Evolutionary conservation across 2,329 filamentous ascomycete genomes (phyloP), one percentile per base, ranked within the genome.

Genomic region (Xylaria sp.): DNA sequence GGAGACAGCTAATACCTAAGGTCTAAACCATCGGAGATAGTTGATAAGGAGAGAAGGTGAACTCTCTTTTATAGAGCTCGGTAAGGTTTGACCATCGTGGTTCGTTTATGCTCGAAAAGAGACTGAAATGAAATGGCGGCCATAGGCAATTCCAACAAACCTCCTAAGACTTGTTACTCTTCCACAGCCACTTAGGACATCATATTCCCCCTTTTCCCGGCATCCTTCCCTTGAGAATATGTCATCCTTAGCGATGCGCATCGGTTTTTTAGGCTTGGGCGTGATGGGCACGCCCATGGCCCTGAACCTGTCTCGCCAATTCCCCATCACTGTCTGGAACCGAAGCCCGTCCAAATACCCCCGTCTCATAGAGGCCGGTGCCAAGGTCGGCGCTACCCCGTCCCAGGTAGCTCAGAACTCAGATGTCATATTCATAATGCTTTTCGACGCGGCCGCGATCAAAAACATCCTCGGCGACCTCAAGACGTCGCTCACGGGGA

Each of bases 211-310:
- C 2, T 31, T 40, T 27, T 25, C 54, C 13, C 35, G n/a, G n/a
- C 19, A 2, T 11, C 15, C 4, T 43, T 4, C 17, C 11, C 19
- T 21, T 8, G 23, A 44, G 23, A 37, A 11, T 23, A 25, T 15
- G 47, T 17, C 5, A 9, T 27, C 8, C 3, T 44, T 29, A 21
- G 58, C 40, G 21, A 66, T 66, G 64, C 44, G 58, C 13, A 55
- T 75, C 21, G 73, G 74, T 4, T 76, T 75, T 54, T 25, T 76
- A 15, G 74, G 73, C 2, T 54, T 75, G 2, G 73, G 74, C 19
- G 65, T 67, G 15, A 75, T 75, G 73, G 72, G 72, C 40, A 70
- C 69, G 17, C 73, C 74, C 27, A 76, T 76, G 74, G 73, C 74
- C 35, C 58, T 74, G 37, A 73, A 74, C 35, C 66, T 76, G 6